These are phyloP conservation scores for Flammula alnicola DNA, from an alignment of 1,284 basidiomycete species.

Conservation along the genomic window DNA sequence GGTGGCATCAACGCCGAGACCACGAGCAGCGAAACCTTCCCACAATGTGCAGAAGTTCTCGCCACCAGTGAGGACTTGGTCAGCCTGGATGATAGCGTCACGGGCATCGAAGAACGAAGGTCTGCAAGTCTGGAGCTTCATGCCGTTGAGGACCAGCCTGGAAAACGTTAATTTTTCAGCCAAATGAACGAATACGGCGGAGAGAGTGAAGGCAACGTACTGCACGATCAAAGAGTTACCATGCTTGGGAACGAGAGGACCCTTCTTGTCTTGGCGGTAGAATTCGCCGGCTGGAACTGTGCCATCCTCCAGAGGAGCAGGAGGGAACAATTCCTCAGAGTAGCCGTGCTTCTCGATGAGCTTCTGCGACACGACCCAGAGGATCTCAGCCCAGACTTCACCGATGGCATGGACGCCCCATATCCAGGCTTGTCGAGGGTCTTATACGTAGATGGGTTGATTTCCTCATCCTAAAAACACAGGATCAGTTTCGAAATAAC, in stretches of 20 bases:
- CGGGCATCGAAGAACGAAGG: constrained; percentile 93
- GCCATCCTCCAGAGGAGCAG: constrained; percentile 62
- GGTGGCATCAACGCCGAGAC: constrained; percentile 78
- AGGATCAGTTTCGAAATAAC: background rate
- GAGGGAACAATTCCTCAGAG: constrained; percentile 81
- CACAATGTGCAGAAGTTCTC: constrained; percentile 93
- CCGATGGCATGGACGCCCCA: constrained; percentile 93
- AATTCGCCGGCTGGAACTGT: constrained; percentile 72
- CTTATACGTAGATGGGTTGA: constrained; percentile 94
- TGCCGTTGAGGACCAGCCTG: constrained; percentile 82
- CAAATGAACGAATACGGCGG: background rate
- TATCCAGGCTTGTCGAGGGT: constrained; percentile 94
- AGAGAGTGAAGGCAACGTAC: constrained; percentile 38
- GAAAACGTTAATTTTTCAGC: constrained; percentile 5
- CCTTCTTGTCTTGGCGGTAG: constrained; percentile 62
- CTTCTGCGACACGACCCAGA: constrained; percentile 82
- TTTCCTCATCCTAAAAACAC: constrained; percentile 54
- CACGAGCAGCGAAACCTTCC: constrained; percentile 84
- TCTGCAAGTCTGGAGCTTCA: constrained; percentile 95
- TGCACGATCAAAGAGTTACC: constrained; percentile 90
- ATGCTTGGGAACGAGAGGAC: constrained; percentile 82
- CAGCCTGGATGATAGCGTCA: constrained; percentile 94
- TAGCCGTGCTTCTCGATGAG: constrained; percentile 85
- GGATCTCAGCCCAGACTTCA: constrained; percentile 95
- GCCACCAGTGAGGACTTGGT: constrained; percentile 87